Percentiles rank a stretch among this genome's conserved stretches.
Evolutionary conservation across 192 early-diverging fungal genomes (phyloP).

Genomic region (Phycomyces blakesleeanus): DNA sequence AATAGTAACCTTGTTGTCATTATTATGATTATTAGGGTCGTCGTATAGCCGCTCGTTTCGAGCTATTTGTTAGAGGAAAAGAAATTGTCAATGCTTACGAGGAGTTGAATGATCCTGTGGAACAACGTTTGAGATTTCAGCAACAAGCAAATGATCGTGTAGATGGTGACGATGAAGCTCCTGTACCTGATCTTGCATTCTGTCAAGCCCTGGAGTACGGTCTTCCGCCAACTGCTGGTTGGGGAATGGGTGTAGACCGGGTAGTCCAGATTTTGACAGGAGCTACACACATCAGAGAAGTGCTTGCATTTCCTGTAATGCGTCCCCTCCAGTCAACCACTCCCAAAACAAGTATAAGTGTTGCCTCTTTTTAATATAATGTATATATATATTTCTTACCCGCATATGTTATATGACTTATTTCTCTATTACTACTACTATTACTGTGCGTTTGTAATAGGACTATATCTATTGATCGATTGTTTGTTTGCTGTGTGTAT

Average conservation of each 20-base stretch:
- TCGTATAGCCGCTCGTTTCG: conserved; percentile 64
- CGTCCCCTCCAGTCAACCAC: not conserved
- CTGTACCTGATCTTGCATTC: conserved; percentile 67
- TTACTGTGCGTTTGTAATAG: no score
- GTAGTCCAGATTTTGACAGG: conserved; percentile 69
- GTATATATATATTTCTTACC: no score
- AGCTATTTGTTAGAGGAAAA: conserved; percentile 72
- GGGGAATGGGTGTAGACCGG: conserved; percentile 89
- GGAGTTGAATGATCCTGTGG: conserved; percentile 83
- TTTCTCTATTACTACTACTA: no score
- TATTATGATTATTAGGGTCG: conserved; percentile 27
- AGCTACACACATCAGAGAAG: conserved; percentile 69
- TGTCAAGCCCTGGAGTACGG: conserved; percentile 78
- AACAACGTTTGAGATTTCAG: conserved; percentile 65
- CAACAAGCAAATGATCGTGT: conserved; percentile 62
- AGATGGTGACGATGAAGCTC: conserved; percentile 74
- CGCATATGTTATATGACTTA: no score
- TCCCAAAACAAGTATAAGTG: not conserved
- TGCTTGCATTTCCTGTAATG: conserved; percentile 72
- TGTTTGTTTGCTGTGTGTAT: no score
- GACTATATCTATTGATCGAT: no score
- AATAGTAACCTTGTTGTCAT: no score
- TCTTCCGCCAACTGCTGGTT: conserved; percentile 83
- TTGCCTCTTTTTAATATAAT: no score
- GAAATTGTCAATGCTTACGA: conserved; percentile 87